Conservation (phyloP, 2,329 filamentous ascomycete species). For the Capronia epimyces region DNA sequence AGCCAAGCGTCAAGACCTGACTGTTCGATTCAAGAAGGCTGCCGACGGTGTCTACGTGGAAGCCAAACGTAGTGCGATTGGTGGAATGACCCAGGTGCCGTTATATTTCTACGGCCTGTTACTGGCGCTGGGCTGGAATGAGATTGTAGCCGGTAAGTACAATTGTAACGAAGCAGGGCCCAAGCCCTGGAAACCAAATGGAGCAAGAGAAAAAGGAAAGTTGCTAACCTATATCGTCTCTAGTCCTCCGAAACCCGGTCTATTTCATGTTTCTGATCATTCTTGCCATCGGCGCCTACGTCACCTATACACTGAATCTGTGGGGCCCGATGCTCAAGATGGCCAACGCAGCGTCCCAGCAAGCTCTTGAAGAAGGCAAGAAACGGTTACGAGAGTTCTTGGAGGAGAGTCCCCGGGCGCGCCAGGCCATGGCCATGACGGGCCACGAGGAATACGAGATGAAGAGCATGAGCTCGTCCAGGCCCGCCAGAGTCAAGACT, state of each 20-base stretch:
- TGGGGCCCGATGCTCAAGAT: conserved; percentile 96
- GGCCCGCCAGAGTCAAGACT: conserved; percentile 11
- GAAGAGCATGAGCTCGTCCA: conserved; percentile 33
- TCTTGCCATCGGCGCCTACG: conserved; percentile 68
- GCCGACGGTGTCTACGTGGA: conserved; percentile 97
- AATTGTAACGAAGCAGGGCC: no score
- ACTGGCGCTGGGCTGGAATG: conserved; percentile 94
- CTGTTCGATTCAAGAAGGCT: conserved; percentile 94
- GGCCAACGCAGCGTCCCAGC: conserved; percentile 78
- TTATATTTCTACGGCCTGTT: conserved; percentile 90
- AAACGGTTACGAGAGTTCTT: conserved; percentile 85
- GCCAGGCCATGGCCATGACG: conserved; percentile 73
- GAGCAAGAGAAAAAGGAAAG: background rate
- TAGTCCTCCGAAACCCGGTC: conserved; percentile 87
- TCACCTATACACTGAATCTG: conserved; percentile 89
- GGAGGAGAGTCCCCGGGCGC: conserved; percentile 75
- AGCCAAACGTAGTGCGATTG: conserved; percentile 93
- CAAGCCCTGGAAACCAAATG: background rate
- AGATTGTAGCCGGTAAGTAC: conserved; percentile 79
- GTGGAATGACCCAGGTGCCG: conserved; percentile 87
- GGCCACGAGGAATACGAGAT: conserved; percentile 57
- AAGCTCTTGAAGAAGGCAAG: conserved; percentile 87
- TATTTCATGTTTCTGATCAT: conserved; percentile 87
- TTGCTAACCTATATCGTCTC: conserved; percentile 9
- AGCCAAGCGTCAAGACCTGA: conserved; percentile 82